These are phyloP conservation scores for Solanum pennellii DNA, from an alignment of 257 asterid genomes.

Conservation along the genomic window DNA sequence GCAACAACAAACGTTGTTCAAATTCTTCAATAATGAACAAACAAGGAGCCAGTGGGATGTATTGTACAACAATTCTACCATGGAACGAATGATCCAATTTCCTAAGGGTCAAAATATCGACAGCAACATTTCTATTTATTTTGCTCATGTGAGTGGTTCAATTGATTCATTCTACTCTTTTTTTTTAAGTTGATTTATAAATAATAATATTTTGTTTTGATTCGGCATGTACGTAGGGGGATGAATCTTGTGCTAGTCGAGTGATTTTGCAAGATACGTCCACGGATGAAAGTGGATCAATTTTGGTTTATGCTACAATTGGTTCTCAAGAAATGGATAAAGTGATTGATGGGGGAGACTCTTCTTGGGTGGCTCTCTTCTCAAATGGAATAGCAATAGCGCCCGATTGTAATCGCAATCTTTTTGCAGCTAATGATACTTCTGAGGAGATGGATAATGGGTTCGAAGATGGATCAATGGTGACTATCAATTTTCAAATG, in stretches of 20 bases:
- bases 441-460: not conserved
- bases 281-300: not conserved
- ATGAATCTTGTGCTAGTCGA: slow-evolving; percentile 8
- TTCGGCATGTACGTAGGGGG: slow-evolving; percentile 20
- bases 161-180: not conserved
- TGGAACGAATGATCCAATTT: slow-evolving; percentile 38
- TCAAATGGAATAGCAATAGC: not conserved
- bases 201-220: not conserved
- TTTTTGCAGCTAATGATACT: slow-evolving; percentile 12
- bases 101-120: slow-evolving; percentile 48
- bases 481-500: slow-evolving; percentile 62
- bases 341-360: not conserved
- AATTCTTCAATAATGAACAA: slow-evolving; percentile 32
- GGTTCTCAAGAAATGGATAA: not conserved
- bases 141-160: not conserved
- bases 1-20: not conserved
- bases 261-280: slow-evolving; percentile 10
- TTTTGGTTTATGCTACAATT: too few relatives aligned
- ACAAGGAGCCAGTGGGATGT: slow-evolving; percentile 57
- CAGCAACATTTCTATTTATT: slow-evolving; percentile 37
- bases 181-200: slow-evolving; percentile 14
- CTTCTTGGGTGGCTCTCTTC: not conserved
- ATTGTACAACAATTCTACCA: slow-evolving; percentile 34
- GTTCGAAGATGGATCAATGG: slow-evolving; percentile 31
- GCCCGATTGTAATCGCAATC: too few relatives aligned